A percentile compares a stretch with the other conserved stretches of the same genome.
Conservation (phyloP, 2,329 filamentous ascomycete species). For the Samsoniella hepiali region DNA sequence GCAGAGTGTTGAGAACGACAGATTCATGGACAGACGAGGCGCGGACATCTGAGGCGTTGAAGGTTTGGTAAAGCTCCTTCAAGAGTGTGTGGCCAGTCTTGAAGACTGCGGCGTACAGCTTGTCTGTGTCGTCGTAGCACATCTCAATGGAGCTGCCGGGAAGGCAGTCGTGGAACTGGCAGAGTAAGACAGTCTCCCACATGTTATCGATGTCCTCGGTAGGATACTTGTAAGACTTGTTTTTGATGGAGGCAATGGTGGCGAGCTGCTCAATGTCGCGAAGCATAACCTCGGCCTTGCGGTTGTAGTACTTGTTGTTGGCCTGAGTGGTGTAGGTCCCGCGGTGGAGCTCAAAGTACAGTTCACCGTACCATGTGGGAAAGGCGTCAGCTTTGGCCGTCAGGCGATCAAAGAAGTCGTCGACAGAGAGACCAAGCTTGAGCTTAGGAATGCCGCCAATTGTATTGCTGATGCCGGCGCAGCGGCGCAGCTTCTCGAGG, state of each 20-base stretch:
- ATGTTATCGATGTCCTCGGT: slow-evolving; percentile 92
- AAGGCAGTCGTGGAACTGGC: slow-evolving; percentile 96
- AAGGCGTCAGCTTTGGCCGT: slow-evolving; percentile 76
- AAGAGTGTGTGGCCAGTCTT: slow-evolving; percentile 69
- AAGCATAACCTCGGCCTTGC: slow-evolving; percentile 78
- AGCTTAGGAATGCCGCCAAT: slow-evolving; percentile 76
- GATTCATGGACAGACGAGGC: slow-evolving; percentile 45
- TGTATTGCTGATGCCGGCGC: slow-evolving; percentile 86
- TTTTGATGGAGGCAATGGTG: slow-evolving; percentile 75
- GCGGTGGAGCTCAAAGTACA: slow-evolving; percentile 96
- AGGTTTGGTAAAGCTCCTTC: slow-evolving; percentile 62
- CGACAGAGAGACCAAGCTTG: slow-evolving; percentile 84
- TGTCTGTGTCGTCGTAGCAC: slow-evolving; percentile 94
- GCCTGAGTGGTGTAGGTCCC: slow-evolving; percentile 97
- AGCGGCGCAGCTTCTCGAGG: slow-evolving; percentile 89
- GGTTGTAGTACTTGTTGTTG: slow-evolving; percentile 95
- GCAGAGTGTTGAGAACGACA: slow-evolving; percentile 77
- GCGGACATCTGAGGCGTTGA: slow-evolving; percentile 56
- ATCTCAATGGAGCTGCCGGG: slow-evolving; percentile 95
- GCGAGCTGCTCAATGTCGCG: slow-evolving; percentile 86
- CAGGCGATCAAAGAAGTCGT: slow-evolving; percentile 87
- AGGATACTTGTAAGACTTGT: slow-evolving; percentile 78
- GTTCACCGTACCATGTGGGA: slow-evolving; percentile 95
- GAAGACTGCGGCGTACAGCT: slow-evolving; percentile 82
- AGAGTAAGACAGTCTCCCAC: slow-evolving; percentile 90